These are phyloP conservation scores for Radiomyces spectabilis DNA, from an alignment of 192 early-diverging fungal species.

Conservation along the genomic window DNA sequence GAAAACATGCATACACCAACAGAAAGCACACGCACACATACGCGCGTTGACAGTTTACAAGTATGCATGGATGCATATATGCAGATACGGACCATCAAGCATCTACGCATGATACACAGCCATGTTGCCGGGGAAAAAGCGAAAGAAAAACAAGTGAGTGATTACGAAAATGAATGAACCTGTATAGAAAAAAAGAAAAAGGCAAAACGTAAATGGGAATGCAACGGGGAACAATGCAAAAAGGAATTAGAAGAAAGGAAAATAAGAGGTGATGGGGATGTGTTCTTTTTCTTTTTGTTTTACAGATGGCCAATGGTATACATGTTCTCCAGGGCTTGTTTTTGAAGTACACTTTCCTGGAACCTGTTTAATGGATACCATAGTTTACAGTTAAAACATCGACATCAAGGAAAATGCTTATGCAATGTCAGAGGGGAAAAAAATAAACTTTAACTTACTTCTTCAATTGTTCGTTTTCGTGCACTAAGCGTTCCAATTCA, in stretches of 20 bases:
- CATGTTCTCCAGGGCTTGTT: constrained; percentile 31
- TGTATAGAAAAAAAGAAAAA: not conserved
- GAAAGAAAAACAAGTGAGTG: no score
- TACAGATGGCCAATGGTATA: constrained; percentile 24
- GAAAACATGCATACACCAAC: no score
- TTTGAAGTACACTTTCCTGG: constrained; percentile 26
- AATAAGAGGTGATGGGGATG: not conserved
- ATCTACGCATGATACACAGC: no score
- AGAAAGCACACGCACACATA: no score
- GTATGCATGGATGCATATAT: no score
- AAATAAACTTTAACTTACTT: constrained; percentile 16
- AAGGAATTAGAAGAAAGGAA: not conserved
- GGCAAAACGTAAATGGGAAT: not conserved
- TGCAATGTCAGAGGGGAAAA: no score
- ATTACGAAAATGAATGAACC: no score
- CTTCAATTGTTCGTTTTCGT: constrained; percentile 31
- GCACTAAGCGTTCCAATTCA: constrained; percentile 25
- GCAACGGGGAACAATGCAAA: not conserved
- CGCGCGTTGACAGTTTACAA: no score
- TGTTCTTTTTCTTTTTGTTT: not conserved
- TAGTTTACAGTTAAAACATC: not conserved
- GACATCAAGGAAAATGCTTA: no score
- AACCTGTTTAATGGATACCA: constrained; percentile 2
- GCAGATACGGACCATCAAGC: no score
- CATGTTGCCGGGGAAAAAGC: no score